phyloP scores from a whole-genome alignment of 2,329 filamentous ascomycete species.

The Aphanocladium album region DNA sequence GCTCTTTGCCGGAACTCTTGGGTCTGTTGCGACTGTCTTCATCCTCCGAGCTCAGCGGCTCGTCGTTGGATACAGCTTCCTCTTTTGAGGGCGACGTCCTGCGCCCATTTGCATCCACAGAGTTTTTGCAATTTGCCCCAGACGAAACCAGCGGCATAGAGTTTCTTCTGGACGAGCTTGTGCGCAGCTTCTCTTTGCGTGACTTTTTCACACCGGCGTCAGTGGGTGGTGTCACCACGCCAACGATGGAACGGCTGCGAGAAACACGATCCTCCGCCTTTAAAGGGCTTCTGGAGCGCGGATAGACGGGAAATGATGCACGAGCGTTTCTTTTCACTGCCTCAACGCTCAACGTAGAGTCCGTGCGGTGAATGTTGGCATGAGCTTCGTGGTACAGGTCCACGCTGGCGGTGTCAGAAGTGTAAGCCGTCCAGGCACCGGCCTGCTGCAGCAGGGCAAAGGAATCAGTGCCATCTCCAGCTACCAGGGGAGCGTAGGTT shows the following conservation, averaged over 20 bases:
- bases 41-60: background rate
- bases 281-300: constrained; percentile 1
- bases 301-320: background rate
- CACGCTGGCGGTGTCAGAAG: background rate
- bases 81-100: background rate
- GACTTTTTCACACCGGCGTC: background rate
- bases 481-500: background rate
- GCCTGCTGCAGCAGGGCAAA: background rate
- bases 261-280: constrained; percentile 1
- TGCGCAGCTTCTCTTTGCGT: background rate
- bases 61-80: background rate
- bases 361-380: background rate
- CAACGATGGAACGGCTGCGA: background rate
- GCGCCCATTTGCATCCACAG: background rate
- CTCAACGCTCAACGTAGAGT: background rate
- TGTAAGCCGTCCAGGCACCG: background rate
- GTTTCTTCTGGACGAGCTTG: background rate
- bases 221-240: background rate
- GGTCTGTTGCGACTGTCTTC: constrained; percentile 9
- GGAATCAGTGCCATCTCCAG: background rate
- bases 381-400: background rate
- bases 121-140: background rate
- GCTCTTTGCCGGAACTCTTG: background rate
- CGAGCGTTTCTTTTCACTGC: background rate
- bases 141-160: background rate